These are phyloP conservation scores for Coemansia pectinata DNA, from an alignment of 192 early-diverging fungal species.

Conservation along the genomic window DNA sequence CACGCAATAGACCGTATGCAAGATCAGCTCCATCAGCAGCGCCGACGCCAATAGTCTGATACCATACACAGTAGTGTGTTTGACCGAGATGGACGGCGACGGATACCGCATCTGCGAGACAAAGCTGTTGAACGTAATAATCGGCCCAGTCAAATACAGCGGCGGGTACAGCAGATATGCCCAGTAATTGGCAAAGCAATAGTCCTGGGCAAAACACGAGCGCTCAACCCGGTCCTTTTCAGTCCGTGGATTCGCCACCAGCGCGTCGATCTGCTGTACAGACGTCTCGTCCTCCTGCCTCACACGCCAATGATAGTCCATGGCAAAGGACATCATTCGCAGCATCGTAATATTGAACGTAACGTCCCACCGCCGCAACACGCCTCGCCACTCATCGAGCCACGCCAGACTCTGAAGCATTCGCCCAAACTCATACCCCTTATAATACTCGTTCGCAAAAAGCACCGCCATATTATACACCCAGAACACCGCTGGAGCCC, in stretches of 20 bases:
- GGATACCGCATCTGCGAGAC: slow-evolving; percentile 73
- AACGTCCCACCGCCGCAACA: slow-evolving; percentile 82
- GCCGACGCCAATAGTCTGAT: slow-evolving; percentile 64
- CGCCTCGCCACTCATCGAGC: slow-evolving; percentile 70
- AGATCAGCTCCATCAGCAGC: slow-evolving; percentile 84
- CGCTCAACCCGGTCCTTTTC: slow-evolving; percentile 64
- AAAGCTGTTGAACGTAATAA: slow-evolving; percentile 94
- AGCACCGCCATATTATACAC: slow-evolving; percentile 76
- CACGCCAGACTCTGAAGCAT: slow-evolving; percentile 60
- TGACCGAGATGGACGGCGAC: slow-evolving; percentile 19
- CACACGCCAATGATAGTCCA: slow-evolving; percentile 91
- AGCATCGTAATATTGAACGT: slow-evolving; percentile 90
- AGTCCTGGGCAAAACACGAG: slow-evolving; percentile 64
- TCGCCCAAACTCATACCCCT: slow-evolving; percentile 68
- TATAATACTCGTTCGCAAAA: slow-evolving; percentile 75
- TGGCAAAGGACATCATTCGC: slow-evolving; percentile 86
- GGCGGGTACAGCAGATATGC: slow-evolving; percentile 87
- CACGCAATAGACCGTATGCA: slow-evolving; percentile 87
- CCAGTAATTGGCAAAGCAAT: slow-evolving; percentile 77
- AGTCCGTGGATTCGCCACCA: slow-evolving; percentile 16
- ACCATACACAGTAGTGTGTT: slow-evolving; percentile 57
- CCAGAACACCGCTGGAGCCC: slow-evolving; percentile 77
- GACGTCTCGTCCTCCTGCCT: slow-evolving; percentile 45
- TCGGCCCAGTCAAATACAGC: slow-evolving; percentile 91
- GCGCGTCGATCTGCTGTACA: slow-evolving; percentile 13